Conservation (phyloP, 2,329 filamentous ascomycete genomes). For the Sporothrix brasiliensis region DNA sequence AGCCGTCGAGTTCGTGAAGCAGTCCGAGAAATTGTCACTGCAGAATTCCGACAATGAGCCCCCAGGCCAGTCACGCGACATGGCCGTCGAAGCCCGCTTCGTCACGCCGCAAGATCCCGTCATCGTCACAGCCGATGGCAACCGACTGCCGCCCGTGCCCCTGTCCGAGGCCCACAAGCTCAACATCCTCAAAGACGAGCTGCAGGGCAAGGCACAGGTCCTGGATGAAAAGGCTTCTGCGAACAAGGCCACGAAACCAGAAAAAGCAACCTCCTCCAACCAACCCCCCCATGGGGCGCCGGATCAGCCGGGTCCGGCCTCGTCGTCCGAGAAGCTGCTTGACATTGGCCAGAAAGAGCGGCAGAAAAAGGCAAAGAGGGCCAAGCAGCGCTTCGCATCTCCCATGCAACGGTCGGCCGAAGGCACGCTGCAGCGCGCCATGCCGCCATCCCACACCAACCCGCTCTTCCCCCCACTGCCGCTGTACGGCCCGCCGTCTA, state of each 20-base stretch:
- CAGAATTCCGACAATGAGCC: constrained; percentile 40
- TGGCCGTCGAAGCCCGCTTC: constrained; percentile 65
- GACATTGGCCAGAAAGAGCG: not conserved
- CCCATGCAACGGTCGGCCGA: constrained; percentile 45
- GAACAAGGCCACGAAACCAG: not conserved
- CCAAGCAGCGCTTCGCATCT: constrained; percentile 41
- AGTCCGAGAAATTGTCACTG: constrained; percentile 61
- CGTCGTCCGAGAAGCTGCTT: constrained; percentile 9
- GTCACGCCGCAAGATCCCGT: constrained; percentile 73
- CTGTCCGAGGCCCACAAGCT: constrained; percentile 70
- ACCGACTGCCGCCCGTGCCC: constrained; percentile 68
- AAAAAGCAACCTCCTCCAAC: not conserved
- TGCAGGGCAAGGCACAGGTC: constrained; percentile 40
- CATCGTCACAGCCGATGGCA: constrained; percentile 68
- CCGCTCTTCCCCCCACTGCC: constrained; percentile 84
- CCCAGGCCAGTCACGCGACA: constrained; percentile 41
- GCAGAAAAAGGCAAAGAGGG: constrained; percentile 33
- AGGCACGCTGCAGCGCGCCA: constrained; percentile 49
- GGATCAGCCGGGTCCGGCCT: not conserved
- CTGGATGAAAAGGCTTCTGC: constrained; percentile 25
- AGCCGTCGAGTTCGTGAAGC: constrained; percentile 61
- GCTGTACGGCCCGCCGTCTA: constrained; percentile 74
- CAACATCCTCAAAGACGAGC: constrained; percentile 62
- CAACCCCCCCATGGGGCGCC: not conserved
- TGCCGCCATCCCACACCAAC: constrained; percentile 70